phyloP scores from a whole-genome alignment of 768 basidiomycete species.

The Mycena sanguinolenta region DNA sequence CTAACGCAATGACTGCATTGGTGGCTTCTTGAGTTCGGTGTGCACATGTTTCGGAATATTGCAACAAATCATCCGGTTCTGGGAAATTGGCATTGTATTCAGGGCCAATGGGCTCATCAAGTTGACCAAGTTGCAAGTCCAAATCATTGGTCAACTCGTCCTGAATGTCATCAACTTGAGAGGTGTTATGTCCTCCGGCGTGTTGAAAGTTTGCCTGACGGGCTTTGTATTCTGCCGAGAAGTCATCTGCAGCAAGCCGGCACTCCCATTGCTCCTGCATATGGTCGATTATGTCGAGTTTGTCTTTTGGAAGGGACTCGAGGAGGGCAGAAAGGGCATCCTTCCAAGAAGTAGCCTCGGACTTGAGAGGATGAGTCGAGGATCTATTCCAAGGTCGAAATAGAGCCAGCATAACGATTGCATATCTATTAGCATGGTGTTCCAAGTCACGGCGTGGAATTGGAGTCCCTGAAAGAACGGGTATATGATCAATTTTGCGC shows the following conservation, averaged over 20 bases:
- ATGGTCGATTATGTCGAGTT: conserved; percentile 18
- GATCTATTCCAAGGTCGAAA: conserved; percentile 28
- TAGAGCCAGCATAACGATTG: conserved; percentile 28
- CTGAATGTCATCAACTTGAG: neutral
- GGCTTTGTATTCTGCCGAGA: conserved; percentile 19
- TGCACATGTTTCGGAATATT: conserved; percentile 6
- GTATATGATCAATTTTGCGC: conserved; percentile 2
- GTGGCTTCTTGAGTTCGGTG: neutral
- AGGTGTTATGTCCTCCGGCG: neutral
- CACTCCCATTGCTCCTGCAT: conserved; percentile 35
- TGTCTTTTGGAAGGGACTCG: neutral
- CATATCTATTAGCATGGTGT: conserved; percentile 11
- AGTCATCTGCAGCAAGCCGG: conserved; percentile 25
- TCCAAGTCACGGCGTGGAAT: conserved; percentile 24
- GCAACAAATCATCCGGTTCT: too few species aligned
- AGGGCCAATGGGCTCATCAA: neutral
- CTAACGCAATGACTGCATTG: conserved; percentile 9
- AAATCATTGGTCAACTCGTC: conserved; percentile 16
- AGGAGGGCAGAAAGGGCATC: conserved; percentile 8
- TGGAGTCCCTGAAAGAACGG: conserved; percentile 25
- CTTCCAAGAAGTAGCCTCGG: neutral
- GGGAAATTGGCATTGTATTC: too few species aligned
- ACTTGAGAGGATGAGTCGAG: conserved; percentile 15
- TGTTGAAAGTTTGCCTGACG: neutral
- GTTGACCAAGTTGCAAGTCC: conserved; percentile 22